phyloP scores from a whole-genome alignment of 495 filamentous ascomycete genomes.

The Annulohypoxylon maeteangense region DNA sequence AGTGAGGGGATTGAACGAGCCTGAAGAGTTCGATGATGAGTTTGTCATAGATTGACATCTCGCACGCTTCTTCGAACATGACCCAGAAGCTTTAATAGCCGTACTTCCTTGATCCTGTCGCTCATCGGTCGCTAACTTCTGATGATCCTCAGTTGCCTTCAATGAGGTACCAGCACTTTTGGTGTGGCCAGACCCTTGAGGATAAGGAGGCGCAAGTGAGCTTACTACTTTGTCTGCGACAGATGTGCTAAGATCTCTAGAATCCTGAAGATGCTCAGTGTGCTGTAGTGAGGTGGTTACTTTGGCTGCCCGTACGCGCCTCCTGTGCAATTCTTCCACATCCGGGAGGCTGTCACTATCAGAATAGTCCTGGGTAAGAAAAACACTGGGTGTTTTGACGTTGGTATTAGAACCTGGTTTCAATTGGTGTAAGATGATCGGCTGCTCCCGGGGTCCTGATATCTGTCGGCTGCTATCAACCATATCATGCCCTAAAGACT shows the following conservation, averaged over 20 bases:
- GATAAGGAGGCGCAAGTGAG: not conserved
- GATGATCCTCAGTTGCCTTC: not conserved
- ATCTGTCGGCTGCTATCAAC: not conserved
- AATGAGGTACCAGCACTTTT: not conserved
- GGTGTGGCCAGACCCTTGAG: not conserved
- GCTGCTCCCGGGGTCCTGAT: not conserved
- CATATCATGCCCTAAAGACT: not conserved
- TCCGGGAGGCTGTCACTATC: conserved; percentile 29
- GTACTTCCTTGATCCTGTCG: not conserved
- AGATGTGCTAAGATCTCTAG: not conserved
- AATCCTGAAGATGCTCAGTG: not conserved
- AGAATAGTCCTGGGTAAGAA: not conserved
- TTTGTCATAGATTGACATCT: not conserved
- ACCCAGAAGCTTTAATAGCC: too few relatives aligned
- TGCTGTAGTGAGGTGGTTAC: not conserved
- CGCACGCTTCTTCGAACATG: conserved; percentile 17
- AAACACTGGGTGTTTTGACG: not conserved
- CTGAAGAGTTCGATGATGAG: not conserved
- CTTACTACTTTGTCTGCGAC: not conserved
- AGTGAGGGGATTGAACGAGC: not conserved
- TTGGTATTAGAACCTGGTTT: not conserved
- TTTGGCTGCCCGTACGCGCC: not conserved
- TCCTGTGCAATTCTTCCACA: conserved; percentile 18
- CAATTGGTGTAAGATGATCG: not conserved
- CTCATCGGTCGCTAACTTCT: not conserved